Conservation (phyloP, 202 grass and related monocot species). For the Brachypodium distachyon region DNA sequence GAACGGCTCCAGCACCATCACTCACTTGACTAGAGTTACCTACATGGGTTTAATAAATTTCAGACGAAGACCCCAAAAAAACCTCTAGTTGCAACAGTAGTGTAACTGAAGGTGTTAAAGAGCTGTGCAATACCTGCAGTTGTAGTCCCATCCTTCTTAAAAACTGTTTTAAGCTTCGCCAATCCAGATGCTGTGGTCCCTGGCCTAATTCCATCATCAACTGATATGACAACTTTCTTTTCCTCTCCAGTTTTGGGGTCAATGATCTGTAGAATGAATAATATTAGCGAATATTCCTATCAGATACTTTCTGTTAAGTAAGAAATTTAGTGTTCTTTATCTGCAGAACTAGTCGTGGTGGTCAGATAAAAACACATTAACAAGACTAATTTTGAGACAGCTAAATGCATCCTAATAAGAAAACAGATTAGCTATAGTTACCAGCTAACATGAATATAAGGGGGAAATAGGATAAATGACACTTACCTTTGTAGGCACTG, state of each 20-base stretch:
- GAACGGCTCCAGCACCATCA: slow-evolving; percentile 98
- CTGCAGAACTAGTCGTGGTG: not conserved
- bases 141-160: slow-evolving; percentile 90
- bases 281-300: not conserved
- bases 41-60: slow-evolving; percentile 21
- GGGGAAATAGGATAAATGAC: too few relatives aligned
- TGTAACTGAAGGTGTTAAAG: not conserved
- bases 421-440: not conserved
- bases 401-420: not conserved
- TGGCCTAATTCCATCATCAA: slow-evolving; percentile 94
- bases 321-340: not conserved
- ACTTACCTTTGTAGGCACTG: slow-evolving; percentile 76
- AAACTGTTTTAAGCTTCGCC: slow-evolving; percentile 82
- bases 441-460: not conserved
- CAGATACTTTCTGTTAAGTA: not conserved
- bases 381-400: not conserved
- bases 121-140: slow-evolving; percentile 64
- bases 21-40: slow-evolving; percentile 99
- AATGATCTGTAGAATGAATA: slow-evolving; percentile 42
- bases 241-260: slow-evolving; percentile 95
- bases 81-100: not conserved
- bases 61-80: not conserved
- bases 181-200: slow-evolving; percentile 57
- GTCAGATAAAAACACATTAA: not conserved
- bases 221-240: slow-evolving; percentile 74